These are phyloP conservation scores for Xylariaceae sp. DNA, from an alignment of 2,329 filamentous ascomycete species.

Conservation along the genomic window DNA sequence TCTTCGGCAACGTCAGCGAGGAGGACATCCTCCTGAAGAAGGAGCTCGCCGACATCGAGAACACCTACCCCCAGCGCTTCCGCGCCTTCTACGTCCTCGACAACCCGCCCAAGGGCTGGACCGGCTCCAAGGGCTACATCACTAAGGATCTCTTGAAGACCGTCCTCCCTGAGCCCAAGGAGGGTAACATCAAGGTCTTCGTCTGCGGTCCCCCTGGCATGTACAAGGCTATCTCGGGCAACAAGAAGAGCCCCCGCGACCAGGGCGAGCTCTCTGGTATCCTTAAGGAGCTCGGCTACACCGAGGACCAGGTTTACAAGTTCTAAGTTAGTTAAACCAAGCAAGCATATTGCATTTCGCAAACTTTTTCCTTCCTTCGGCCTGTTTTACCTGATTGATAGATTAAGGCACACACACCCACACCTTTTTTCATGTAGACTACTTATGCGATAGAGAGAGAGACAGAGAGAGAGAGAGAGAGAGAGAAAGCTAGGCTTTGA, in stretches of 20 bases:
- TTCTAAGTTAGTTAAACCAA: conserved; percentile 49
- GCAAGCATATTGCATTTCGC: background rate
- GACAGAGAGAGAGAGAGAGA: background rate
- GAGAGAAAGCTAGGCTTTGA: background rate
- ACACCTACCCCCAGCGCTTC: conserved; percentile 93
- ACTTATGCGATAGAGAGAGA: background rate
- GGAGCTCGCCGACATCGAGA: conserved; percentile 82
- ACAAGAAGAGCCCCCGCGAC: conserved; percentile 86
- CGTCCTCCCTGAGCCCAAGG: conserved; percentile 86
- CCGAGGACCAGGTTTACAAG: conserved; percentile 91
- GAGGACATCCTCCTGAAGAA: conserved; percentile 87
- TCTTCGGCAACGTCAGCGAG: conserved; percentile 86
- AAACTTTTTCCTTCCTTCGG: background rate
- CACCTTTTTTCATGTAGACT: background rate
- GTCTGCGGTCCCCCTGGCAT: conserved; percentile 88
- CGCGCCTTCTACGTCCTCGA: conserved; percentile 90
- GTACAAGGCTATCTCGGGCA: conserved; percentile 88
- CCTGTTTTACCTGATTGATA: conserved; percentile 9
- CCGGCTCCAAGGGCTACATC: conserved; percentile 72
- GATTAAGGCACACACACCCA: background rate
- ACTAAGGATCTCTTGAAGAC: conserved; percentile 92
- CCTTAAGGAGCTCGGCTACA: conserved; percentile 79
- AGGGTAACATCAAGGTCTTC: conserved; percentile 90
- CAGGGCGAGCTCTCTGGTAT: conserved; percentile 84
- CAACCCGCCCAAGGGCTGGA: conserved; percentile 74